Conservation (phyloP, 2,329 filamentous ascomycete genomes). For the Fusarium chuoi region DNA sequence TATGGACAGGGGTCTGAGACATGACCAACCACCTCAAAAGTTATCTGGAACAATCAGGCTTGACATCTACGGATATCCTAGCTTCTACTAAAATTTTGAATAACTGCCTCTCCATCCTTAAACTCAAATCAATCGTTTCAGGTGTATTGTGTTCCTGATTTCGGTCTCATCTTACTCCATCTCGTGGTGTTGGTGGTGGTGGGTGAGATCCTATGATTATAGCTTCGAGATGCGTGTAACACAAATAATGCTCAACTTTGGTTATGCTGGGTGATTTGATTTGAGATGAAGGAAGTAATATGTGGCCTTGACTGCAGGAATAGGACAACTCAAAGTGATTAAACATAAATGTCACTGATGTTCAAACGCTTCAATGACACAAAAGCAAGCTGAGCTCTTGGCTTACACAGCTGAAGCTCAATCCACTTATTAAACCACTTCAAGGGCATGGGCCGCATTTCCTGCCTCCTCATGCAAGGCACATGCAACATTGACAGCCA, state of each 20-base stretch:
- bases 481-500: slow-evolving; percentile 8
- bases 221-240: background rate
- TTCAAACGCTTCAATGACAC: background rate
- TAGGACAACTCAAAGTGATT: background rate
- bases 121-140: slow-evolving; percentile 2
- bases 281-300: background rate
- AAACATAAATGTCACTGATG: background rate
- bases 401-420: slow-evolving; percentile 2
- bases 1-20: slow-evolving; percentile 12
- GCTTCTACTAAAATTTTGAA: background rate
- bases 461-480: slow-evolving; percentile 31
- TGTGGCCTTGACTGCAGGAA: background rate
- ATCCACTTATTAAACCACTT: slow-evolving; percentile 16
- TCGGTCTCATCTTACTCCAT: background rate
- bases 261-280: background rate
- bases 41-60: background rate
- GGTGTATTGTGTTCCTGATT: background rate
- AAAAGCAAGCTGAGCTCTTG: slow-evolving; percentile 2
- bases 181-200: too few species aligned
- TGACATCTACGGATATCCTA: background rate
- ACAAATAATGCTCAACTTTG: background rate
- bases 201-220: background rate
- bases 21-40: slow-evolving; percentile 21
- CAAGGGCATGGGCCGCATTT: slow-evolving; percentile 21
- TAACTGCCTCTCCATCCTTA: background rate